A percentile compares a stretch with the other conserved stretches of the same genome.
Conservation (phyloP, 129 eudicot genomes). For the Pittosporum tobira region DNA sequence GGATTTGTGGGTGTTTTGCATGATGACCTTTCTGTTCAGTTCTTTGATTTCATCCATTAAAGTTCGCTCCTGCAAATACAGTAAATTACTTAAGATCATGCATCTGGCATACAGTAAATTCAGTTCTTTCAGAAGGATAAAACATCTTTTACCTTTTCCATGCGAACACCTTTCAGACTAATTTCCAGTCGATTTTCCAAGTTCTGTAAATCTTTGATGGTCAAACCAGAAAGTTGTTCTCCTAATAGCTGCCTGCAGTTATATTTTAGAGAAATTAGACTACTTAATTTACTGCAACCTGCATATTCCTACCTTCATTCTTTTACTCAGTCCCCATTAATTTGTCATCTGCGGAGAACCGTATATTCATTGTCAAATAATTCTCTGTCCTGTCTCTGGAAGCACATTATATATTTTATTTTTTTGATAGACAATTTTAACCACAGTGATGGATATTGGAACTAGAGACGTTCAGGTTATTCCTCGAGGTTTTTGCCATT, state of each 20-base stretch:
- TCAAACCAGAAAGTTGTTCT: conserved; percentile 63
- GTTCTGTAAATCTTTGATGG: conserved; percentile 43
- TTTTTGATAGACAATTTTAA: too few species aligned
- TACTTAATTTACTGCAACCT: too few species aligned
- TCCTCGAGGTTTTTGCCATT: too few species aligned
- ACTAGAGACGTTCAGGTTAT: too few species aligned
- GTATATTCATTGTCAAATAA: too few species aligned
- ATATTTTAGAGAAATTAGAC: too few species aligned
- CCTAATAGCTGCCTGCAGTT: conserved; percentile 63
- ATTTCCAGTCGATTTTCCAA: conserved; percentile 49
- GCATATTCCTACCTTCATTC: too few species aligned
- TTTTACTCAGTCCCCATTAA: too few species aligned
- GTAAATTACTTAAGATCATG: conserved; percentile 14
- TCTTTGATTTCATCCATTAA: conserved; percentile 47
- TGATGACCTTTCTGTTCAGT: conserved; percentile 40
- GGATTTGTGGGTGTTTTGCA: conserved; percentile 1
- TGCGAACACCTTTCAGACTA: conserved; percentile 56
- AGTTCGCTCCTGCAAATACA: conserved; percentile 45
- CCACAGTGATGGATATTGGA: too few species aligned
- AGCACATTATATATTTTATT: too few species aligned
- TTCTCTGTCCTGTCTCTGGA: too few species aligned
- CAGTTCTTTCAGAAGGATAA: background rate
- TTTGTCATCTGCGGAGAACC: too few species aligned
- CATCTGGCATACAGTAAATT: background rate
- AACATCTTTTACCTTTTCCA: conserved; percentile 37